Conservation (phyloP, 2,329 filamentous ascomycete species). For the Thielaviopsis populi region DNA sequence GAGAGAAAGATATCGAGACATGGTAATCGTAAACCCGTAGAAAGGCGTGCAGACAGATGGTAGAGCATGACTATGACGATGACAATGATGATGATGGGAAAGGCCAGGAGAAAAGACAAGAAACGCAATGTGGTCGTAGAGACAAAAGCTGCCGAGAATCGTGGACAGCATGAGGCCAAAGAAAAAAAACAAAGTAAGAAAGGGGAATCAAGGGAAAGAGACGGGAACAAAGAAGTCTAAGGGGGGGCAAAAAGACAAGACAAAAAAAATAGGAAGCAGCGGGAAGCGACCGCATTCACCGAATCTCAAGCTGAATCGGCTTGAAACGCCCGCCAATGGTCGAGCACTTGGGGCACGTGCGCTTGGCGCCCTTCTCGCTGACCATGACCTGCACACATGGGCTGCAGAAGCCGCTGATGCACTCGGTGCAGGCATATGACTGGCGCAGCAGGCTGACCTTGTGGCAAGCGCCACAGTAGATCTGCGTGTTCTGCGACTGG, state of each 20-base stretch:
- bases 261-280: constrained; percentile 14
- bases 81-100: background rate
- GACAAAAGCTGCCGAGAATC: background rate
- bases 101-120: background rate
- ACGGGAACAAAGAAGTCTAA: constrained; percentile 15
- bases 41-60: background rate
- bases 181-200: constrained; percentile 8
- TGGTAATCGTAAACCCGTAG: constrained; percentile 11
- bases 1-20: constrained; percentile 3
- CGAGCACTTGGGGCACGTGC: constrained; percentile 65
- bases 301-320: constrained; percentile 69
- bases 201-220: constrained; percentile 12
- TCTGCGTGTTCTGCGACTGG: constrained; percentile 62
- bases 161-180: constrained; percentile 15
- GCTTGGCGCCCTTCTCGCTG: constrained; percentile 57
- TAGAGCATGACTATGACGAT: background rate
- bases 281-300: constrained; percentile 32
- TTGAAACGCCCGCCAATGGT: constrained; percentile 70
- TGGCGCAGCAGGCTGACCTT: constrained; percentile 62
- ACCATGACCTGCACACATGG: constrained; percentile 73
- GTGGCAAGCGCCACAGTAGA: constrained; percentile 83
- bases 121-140: background rate
- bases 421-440: constrained; percentile 89
- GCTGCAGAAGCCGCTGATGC: constrained; percentile 82
- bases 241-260: constrained; percentile 16